Conservation (phyloP, 176 grass and related monocot genomes). For the Aegilops tauschii region DNA sequence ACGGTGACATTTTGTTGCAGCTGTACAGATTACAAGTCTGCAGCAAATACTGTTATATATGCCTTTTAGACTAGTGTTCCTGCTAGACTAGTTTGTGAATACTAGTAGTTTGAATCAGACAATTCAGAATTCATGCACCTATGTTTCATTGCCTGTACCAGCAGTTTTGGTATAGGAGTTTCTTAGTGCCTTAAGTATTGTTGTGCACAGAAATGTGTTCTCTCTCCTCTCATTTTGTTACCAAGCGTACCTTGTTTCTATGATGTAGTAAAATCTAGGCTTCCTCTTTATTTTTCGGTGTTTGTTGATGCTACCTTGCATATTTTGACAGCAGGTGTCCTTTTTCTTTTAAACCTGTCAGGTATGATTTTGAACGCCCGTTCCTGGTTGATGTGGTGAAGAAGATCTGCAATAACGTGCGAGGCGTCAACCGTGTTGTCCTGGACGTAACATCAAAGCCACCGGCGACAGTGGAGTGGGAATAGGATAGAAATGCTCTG, state of each 20-base stretch:
- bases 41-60: background rate
- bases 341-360: conserved; percentile 17
- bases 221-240: background rate
- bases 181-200: background rate
- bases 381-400: conserved; percentile 70
- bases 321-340: background rate
- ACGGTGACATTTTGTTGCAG: background rate
- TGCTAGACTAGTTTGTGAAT: background rate
- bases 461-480: conserved; percentile 83
- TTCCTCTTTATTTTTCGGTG: background rate
- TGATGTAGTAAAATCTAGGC: background rate
- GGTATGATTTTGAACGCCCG: conserved; percentile 73
- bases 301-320: background rate
- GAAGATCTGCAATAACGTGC: conserved; percentile 84
- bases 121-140: background rate
- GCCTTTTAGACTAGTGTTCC: background rate
- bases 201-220: background rate
- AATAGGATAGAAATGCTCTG: conserved; percentile 20
- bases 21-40: background rate
- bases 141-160: background rate
- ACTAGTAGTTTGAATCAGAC: background rate
- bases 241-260: background rate
- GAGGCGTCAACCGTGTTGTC: conserved; percentile 71
- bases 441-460: conserved; percentile 79
- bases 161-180: background rate